Evolutionary conservation across 352 stramenopile genomes (phyloP).

Genomic region (Phytophthora multivora): DNA sequence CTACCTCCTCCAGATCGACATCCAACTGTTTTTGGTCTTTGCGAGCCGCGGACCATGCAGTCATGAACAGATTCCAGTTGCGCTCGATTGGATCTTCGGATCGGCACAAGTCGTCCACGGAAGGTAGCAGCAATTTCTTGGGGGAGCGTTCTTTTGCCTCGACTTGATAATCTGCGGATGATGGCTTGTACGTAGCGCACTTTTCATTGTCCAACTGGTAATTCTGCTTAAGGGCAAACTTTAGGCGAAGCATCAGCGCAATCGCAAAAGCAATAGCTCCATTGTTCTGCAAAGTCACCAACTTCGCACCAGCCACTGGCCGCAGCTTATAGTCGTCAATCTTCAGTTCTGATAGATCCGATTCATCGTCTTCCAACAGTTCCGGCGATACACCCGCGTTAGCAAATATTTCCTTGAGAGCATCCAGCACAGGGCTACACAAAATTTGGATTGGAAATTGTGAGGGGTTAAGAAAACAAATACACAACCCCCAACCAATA

Average conservation of each 20-base stretch:
- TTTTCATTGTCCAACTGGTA: slow-evolving; percentile 79
- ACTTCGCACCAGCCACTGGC: slow-evolving; percentile 5
- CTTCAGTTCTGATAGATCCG: slow-evolving; percentile 48
- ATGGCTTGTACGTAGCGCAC: slow-evolving; percentile 83
- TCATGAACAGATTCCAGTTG: slow-evolving; percentile 69
- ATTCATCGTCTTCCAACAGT: slow-evolving; percentile 53
- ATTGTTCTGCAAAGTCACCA: slow-evolving; percentile 20
- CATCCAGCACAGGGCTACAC: slow-evolving; percentile 57
- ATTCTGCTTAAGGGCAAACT: slow-evolving; percentile 73
- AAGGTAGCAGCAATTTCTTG: slow-evolving; percentile 33
- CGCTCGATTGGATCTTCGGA: slow-evolving; percentile 38
- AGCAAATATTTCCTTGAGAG: slow-evolving; percentile 57
- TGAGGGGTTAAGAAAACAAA: slow-evolving; percentile 4
- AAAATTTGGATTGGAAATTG: slow-evolving; percentile 1
- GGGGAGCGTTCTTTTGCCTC: slow-evolving; percentile 36
- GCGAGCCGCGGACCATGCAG: slow-evolving; percentile 49
- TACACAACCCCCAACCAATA: slow-evolving; percentile 8
- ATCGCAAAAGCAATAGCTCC: slow-evolving; percentile 57
- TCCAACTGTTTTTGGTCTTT: slow-evolving; percentile 79
- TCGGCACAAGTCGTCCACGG: slow-evolving; percentile 44
- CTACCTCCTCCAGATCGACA: slow-evolving; percentile 43
- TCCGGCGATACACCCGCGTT: slow-evolving; percentile 38
- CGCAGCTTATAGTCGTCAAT: slow-evolving; percentile 36
- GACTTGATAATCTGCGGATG: slow-evolving; percentile 20
- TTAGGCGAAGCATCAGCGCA: slow-evolving; percentile 70